Evolutionary conservation across 2,329 filamentous ascomycete genomes (phyloP), one percentile per base, ranked within the genome.

Genomic region (Thermothelomyces thermophilus): DNA sequence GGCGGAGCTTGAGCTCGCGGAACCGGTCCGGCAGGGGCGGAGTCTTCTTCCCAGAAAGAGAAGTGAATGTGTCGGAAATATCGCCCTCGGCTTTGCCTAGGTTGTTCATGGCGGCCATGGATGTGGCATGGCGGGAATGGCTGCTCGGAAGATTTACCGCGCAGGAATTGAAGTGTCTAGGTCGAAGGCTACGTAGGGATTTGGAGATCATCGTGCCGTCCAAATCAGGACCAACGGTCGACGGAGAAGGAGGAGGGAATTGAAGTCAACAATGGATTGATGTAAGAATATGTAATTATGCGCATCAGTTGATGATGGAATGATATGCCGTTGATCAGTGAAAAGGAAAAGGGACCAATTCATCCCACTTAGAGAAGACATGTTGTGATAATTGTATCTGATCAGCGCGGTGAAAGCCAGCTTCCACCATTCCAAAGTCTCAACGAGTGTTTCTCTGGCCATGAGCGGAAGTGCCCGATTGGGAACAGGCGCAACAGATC

Each of bases 51-150:
- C 77, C 76, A 0, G 78, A 79, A 2, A 84, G 66, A 0, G 80
- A 83, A 0, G 74, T 73, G 50, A 84, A 84, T 1, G 79, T 68
- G 45, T 80, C 79, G 0, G 80, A 80, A 30, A 84, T 84, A 55
- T 83, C 74, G 3, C 81, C 81, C 56, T 80, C 77, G 34, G 75
- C 72, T 57, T 80, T 81, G 9, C 22, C 13, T 5, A 43, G 17
- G 5, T 30, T 33, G 34, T 43, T 47, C 49, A 55, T 52, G 16
- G 53, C n/a, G 0, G 56, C 42, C 56, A 58, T 56, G 30, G 50
- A 53, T 3, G 50, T 47, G 40, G 20, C 40, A 33, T 42, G 14
- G 7, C 47, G 42, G 11, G 8, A 26, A n/a, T n/a, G n/a, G n/a
- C n/a, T n/a, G n/a, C n/a, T n/a, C 33, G 30, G 37, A 6, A 7